These are phyloP conservation scores for Elongisporangium undulatum DNA, from an alignment of 352 stramenopile species.

Conservation along the genomic window DNA sequence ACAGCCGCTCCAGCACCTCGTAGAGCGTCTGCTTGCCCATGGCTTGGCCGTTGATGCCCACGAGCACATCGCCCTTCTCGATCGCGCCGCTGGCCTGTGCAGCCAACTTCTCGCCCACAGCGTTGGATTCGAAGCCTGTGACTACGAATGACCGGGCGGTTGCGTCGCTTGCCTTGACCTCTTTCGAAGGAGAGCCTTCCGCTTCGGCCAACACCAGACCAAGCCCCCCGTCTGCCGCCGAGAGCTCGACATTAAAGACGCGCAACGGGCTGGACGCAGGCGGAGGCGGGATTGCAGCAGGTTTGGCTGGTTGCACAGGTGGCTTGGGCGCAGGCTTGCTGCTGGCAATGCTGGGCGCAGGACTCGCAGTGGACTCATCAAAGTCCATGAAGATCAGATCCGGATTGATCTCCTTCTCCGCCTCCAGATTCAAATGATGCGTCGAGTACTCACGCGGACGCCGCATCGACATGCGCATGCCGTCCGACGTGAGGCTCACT, in stretches of 20 bases:
- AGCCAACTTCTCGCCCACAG: conserved; percentile 51
- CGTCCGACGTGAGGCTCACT: conserved; percentile 5
- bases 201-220: conserved; percentile 51
- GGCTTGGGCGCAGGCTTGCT: neutral
- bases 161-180: neutral
- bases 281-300: neutral
- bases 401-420: conserved; percentile 37
- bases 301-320: conserved; percentile 2
- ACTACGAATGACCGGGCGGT: conserved; percentile 36
- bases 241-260: conserved; percentile 52
- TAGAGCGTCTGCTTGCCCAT: conserved; percentile 39
- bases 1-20: conserved; percentile 63
- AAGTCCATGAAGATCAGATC: conserved; percentile 65
- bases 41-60: conserved; percentile 53
- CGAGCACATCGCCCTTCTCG: conserved; percentile 42
- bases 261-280: conserved; percentile 15
- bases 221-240: conserved; percentile 66
- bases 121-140: conserved; percentile 60
- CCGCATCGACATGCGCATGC: conserved; percentile 62
- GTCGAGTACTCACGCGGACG: conserved; percentile 58
- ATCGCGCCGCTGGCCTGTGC: conserved; percentile 72
- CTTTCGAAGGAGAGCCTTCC: neutral
- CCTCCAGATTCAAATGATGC: conserved; percentile 6
- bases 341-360: neutral
- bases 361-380: neutral